Evolutionary conservation across 2,329 filamentous ascomycete species (phyloP).

Genomic region (Aspergillus aculeatinus): DNA sequence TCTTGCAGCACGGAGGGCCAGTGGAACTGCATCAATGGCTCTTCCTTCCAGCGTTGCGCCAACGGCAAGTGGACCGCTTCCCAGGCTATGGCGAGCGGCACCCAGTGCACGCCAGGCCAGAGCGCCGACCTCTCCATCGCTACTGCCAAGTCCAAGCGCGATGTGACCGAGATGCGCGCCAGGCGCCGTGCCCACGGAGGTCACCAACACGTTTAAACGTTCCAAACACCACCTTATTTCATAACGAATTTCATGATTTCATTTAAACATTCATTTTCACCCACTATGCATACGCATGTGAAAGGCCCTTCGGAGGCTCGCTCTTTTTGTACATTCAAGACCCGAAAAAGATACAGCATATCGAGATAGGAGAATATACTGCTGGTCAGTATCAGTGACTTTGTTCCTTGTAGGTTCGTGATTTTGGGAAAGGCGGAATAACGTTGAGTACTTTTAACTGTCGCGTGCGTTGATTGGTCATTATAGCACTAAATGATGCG

Average conservation of each 20-base stretch:
- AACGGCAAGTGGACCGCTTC: constrained; percentile 55
- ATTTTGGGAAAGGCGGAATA: no score
- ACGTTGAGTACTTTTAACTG: no score
- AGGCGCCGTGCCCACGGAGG: constrained; percentile 25
- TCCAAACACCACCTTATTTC: constrained; percentile 3
- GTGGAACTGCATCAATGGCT: constrained; percentile 60
- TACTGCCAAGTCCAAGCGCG: constrained; percentile 24
- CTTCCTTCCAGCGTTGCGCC: constrained; percentile 63
- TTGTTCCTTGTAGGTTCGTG: not conserved
- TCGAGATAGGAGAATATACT: not conserved
- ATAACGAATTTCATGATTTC: not conserved
- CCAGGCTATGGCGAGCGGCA: constrained; percentile 55
- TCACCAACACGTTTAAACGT: constrained; percentile 24
- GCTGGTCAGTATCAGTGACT: not conserved
- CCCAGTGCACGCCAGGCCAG: constrained; percentile 49
- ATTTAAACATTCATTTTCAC: constrained; percentile 14
- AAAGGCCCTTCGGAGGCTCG: constrained; percentile 4
- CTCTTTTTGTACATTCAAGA: constrained; percentile 9
- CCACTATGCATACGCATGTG: not conserved
- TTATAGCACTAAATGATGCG: no score
- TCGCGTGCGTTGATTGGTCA: no score
- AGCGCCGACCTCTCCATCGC: constrained; percentile 26
- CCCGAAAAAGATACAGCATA: not conserved
- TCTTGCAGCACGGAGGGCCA: constrained; percentile 55
- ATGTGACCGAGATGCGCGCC: constrained; percentile 30